These are phyloP conservation scores for Backusella luteola DNA, from an alignment of 192 early-diverging fungal species.

Conservation along the genomic window DNA sequence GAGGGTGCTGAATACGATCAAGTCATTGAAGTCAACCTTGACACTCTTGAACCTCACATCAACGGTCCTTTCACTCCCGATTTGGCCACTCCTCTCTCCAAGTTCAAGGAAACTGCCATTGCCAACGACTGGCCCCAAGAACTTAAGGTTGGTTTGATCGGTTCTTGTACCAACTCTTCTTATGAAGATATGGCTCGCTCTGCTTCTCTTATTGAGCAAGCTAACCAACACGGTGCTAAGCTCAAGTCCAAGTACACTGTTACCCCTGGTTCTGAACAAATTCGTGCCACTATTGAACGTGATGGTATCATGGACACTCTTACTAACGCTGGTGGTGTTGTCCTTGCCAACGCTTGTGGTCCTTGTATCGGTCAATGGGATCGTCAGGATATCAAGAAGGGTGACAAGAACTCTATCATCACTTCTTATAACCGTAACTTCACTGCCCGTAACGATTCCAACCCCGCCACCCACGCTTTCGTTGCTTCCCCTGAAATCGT, in stretches of 20 bases:
- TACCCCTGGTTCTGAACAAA: slow-evolving; percentile 97
- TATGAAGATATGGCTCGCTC: slow-evolving; percentile 97
- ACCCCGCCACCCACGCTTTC: slow-evolving; percentile 95
- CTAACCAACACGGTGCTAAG: slow-evolving; percentile 76
- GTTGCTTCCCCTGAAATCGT: slow-evolving; percentile 92
- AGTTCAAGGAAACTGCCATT: slow-evolving; percentile 87
- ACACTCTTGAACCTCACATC: slow-evolving; percentile 92
- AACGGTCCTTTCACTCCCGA: slow-evolving; percentile 98
- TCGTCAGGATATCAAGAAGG: slow-evolving; percentile 94
- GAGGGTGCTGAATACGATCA: slow-evolving; percentile 88
- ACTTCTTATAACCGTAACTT: slow-evolving; percentile 99
- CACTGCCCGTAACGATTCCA: slow-evolving; percentile 98
- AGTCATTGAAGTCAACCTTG: slow-evolving; percentile 92
- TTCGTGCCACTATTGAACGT: slow-evolving; percentile 92
- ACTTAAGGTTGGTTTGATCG: slow-evolving; percentile 90
- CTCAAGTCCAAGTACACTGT: slow-evolving; percentile 83
- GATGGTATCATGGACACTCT: slow-evolving; percentile 84
- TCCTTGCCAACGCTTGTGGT: slow-evolving; percentile 97
- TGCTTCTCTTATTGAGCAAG: slow-evolving; percentile 87
- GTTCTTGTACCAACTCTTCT: slow-evolving; percentile 98
- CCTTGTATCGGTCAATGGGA: slow-evolving; percentile 99
- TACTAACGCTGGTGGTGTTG: slow-evolving; percentile 76
- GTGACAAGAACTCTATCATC: slow-evolving; percentile 96
- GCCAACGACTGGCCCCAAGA: slow-evolving; percentile 88
- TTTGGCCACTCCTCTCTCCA: slow-evolving; percentile 87